A percentile compares a stretch with the other conserved stretches of the same genome.
Conservation (phyloP, 1,139 yeast species). For the Taphrina flavorubra region DNA sequence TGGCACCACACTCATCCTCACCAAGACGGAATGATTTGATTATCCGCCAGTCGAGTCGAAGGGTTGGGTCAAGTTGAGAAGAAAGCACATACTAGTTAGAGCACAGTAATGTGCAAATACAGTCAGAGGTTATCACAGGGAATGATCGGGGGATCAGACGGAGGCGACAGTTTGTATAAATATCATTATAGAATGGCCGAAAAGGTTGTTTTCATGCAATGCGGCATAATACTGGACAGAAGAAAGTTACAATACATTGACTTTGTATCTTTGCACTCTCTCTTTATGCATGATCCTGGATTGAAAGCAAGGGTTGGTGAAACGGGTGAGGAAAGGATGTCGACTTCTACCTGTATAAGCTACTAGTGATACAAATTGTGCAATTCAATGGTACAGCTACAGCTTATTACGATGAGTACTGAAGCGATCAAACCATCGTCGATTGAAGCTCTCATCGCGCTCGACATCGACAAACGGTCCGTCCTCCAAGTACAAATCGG, state of each 20-base stretch:
- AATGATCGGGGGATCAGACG: not conserved
- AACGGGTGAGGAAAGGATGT: not conserved
- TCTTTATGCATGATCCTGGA: too few species aligned
- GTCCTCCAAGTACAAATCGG: not conserved
- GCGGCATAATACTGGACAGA: constrained; percentile 4
- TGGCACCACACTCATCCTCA: constrained; percentile 54
- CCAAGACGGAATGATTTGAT: constrained; percentile 11
- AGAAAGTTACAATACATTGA: not conserved
- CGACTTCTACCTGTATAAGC: too few species aligned
- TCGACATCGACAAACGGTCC: constrained; percentile 20
- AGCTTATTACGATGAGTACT: not conserved
- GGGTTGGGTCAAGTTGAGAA: too few species aligned
- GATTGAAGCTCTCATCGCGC: constrained; percentile 27
- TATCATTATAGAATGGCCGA: not conserved
- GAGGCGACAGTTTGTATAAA: constrained; percentile 4
- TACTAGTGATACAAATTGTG: too few species aligned
- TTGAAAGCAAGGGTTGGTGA: too few species aligned
- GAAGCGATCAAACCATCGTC: constrained; percentile 25
- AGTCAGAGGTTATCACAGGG: not conserved
- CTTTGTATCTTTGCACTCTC: too few species aligned
- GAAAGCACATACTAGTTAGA: too few species aligned
- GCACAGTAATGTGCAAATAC: too few species aligned
- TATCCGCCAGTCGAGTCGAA: too few species aligned
- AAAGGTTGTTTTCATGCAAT: not conserved
- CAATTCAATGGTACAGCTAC: not conserved